Evolutionary conservation across 2,329 filamentous ascomycete species (phyloP).

Genomic region (Rhexocercosporidium sp.): DNA sequence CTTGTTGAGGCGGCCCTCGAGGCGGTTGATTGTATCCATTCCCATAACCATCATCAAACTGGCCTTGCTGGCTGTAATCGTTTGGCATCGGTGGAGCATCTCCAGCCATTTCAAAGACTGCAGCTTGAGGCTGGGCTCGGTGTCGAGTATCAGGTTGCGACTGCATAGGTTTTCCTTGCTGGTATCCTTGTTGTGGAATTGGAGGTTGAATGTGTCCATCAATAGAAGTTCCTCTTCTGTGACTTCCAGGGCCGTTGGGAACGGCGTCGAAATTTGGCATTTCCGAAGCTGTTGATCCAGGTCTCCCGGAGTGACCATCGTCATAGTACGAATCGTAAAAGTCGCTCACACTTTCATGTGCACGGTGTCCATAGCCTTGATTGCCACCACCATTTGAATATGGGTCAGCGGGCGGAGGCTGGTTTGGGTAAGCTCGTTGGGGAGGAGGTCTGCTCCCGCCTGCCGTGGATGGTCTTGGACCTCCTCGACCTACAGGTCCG

Average conservation of each 20-base stretch:
- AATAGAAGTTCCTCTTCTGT: slow-evolving; percentile 37
- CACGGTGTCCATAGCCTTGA: slow-evolving; percentile 44
- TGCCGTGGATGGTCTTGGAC: slow-evolving; percentile 61
- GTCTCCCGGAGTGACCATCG: slow-evolving; percentile 24
- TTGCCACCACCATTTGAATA: slow-evolving; percentile 19
- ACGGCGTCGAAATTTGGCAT: slow-evolving; percentile 41
- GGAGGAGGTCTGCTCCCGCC: slow-evolving; percentile 57
- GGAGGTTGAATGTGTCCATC: slow-evolving; percentile 39
- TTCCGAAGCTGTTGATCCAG: slow-evolving; percentile 34
- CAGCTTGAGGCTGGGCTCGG: slow-evolving; percentile 60
- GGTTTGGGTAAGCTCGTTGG: slow-evolving; percentile 56
- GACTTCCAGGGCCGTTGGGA: slow-evolving; percentile 21
- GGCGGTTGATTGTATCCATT: slow-evolving; percentile 31
- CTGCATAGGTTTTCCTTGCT: slow-evolving; percentile 62
- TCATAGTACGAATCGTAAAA: slow-evolving; percentile 63
- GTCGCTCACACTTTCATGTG: slow-evolving; percentile 51
- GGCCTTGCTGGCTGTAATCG: slow-evolving; percentile 39
- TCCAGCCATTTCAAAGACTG: slow-evolving; percentile 75
- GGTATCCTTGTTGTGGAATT: slow-evolving; percentile 45
- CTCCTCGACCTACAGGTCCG: slow-evolving; percentile 51
- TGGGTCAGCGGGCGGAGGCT: slow-evolving; percentile 37
- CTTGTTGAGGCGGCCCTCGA: slow-evolving; percentile 23
- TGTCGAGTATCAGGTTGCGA: slow-evolving; percentile 69
- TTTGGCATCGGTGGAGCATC: slow-evolving; percentile 62
- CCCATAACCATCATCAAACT: slow-evolving; percentile 37